Evolutionary conservation across 208 protist species (phyloP), one percentile per base, ranked within the genome.

Genomic region (Tetramitus jugosus): DNA sequence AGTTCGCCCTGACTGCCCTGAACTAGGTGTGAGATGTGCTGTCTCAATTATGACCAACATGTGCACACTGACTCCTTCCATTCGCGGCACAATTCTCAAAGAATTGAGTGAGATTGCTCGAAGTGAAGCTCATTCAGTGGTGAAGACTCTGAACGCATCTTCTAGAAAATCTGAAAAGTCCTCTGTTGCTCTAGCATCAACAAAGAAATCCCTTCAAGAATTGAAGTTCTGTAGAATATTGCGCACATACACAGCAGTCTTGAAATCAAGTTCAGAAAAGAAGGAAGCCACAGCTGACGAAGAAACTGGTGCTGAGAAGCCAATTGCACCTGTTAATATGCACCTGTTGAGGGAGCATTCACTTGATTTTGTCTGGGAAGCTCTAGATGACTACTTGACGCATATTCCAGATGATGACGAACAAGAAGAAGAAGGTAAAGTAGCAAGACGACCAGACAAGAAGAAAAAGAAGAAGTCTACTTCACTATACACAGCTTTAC

Each of bases 321-420:
- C 56, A 26, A 33, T 7, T 6, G 29, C 4, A 17, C 65, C 1
- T 2, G 0, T 35, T 17, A 45, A 37, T n/a, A 2, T 23, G 20
- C 8, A 53, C 0, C 2, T 23, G 3, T 23, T 77, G 14, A 53
- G 2, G 3, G 74, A 65, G 35, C n/a, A 46, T 23, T 45, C 52
- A 13, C 46, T 82, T 0, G 46, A 78, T 62, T 68, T 37, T 60
- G 52, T 82, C 33, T 82, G 79, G 79, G 26, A 62, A 35, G 42
- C 78, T 45, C 45, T 78, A 20, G 76, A 82, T 35, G 49, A 46
- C 10, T 82, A 82, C 37, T 60, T 82, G 77, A 4, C 31, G 23
- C 23, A 7, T 14, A 49, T 71, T 26, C 67, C 17, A 37, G 3
- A 26, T 71, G 3, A 78, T 81, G 76, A 8, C 8, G 43, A 61